Evolutionary conservation across 2,329 filamentous ascomycete genomes (phyloP).

Genomic region (Diplodia corticola): DNA sequence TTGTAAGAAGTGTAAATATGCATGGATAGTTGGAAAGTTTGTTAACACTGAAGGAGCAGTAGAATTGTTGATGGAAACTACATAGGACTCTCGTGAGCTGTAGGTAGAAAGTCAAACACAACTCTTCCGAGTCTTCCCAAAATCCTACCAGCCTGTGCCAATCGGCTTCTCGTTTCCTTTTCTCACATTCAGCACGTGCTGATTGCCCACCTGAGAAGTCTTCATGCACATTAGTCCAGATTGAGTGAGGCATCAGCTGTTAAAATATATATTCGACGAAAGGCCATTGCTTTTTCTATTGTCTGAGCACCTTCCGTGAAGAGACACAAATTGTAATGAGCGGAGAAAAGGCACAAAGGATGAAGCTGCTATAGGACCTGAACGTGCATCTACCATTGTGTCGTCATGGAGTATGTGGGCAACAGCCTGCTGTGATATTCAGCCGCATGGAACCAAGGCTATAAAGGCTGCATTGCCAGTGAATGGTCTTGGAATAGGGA

Average conservation of each 20-base stretch:
- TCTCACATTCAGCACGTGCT: no score
- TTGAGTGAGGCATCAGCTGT: background rate
- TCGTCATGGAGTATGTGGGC: background rate
- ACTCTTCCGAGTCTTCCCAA: no score
- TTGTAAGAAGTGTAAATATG: no score
- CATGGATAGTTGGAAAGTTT: background rate
- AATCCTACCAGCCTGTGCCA: no score
- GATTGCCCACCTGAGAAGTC: no score
- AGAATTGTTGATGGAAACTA: background rate
- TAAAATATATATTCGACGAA: background rate
- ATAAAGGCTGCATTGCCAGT: background rate
- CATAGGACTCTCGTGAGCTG: background rate
- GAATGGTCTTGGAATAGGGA: background rate
- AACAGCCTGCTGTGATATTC: background rate
- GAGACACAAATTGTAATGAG: background rate
- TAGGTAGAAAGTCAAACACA: background rate
- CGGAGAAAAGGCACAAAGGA: background rate
- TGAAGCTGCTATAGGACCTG: background rate
- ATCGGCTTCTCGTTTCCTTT: no score
- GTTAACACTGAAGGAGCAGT: background rate
- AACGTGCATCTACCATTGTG: background rate
- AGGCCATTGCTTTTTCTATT: background rate
- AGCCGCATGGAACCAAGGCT: background rate
- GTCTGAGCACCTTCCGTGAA: background rate
- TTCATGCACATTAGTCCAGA: no score